A percentile compares a stretch with the other conserved stretches of the same genome.
These are phyloP conservation scores for Debaryomycetaceae sp. DNA, from an alignment of 1,139 yeast species.

Conservation along the genomic window DNA sequence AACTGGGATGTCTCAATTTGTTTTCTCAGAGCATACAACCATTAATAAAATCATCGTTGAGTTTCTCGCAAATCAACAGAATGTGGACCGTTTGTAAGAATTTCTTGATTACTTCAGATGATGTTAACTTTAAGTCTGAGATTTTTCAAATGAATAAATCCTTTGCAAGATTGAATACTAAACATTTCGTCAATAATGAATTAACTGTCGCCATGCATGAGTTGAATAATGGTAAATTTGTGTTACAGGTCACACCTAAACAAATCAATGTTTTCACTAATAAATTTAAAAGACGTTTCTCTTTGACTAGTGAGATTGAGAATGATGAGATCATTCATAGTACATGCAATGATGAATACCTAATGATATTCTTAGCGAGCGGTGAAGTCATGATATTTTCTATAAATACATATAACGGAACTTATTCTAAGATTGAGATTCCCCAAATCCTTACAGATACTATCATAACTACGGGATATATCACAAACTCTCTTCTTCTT, in stretches of 20 bases:
- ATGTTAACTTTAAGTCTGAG: constrained; percentile 60
- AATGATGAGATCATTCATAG: constrained; percentile 53
- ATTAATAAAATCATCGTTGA: constrained; percentile 61
- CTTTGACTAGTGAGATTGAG: constrained; percentile 35
- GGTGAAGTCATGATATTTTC: constrained; percentile 55
- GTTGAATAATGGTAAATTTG: constrained; percentile 54
- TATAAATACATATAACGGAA: constrained; percentile 38
- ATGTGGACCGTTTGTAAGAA: constrained; percentile 63
- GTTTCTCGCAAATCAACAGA: constrained; percentile 71
- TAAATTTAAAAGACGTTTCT: constrained; percentile 47
- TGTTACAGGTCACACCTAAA: constrained; percentile 72
- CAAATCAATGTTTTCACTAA: constrained; percentile 65
- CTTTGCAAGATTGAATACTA: constrained; percentile 61
- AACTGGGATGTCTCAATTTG: constrained; percentile 54
- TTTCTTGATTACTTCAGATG: constrained; percentile 74
- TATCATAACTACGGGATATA: constrained; percentile 68
- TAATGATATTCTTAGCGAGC: constrained; percentile 51
- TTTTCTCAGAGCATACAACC: constrained; percentile 67
- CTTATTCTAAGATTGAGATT: constrained; percentile 33
- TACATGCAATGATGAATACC: constrained; percentile 47
- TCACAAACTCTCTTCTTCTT: constrained; percentile 44
- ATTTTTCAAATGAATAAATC: constrained; percentile 68
- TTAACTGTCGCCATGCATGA: constrained; percentile 68
- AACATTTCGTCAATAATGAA: constrained; percentile 62
- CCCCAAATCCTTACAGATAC: constrained; percentile 57